These are phyloP conservation scores for Globisporangium radiosum DNA, from an alignment of 352 stramenopile species.

Conservation along the genomic window DNA sequence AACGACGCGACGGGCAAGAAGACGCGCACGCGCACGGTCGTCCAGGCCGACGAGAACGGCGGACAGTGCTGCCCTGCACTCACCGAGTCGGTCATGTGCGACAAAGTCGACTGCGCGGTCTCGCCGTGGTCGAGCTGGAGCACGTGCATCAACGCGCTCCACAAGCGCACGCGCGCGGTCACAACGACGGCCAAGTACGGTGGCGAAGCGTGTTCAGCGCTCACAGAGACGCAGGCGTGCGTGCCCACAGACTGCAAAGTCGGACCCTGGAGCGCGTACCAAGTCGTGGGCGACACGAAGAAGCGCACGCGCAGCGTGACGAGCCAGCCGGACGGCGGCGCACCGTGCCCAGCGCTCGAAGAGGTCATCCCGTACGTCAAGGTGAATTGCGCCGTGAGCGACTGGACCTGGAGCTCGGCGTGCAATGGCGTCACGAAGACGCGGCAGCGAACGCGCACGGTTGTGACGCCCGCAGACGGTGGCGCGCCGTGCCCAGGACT, in stretches of 20 bases:
- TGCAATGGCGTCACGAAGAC: constrained; percentile 31
- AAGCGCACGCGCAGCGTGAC: constrained; percentile 31
- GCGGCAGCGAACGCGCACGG: constrained; percentile 18
- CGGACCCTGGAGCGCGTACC: constrained; percentile 25
- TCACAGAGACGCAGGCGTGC: constrained; percentile 25
- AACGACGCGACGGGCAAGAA: constrained; percentile 24
- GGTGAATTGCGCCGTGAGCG: constrained; percentile 33
- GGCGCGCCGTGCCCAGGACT: constrained; percentile 31
- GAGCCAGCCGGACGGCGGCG: constrained; percentile 29
- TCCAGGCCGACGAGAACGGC: constrained; percentile 28
- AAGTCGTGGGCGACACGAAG: constrained; percentile 29
- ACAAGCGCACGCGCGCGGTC: constrained; percentile 28
- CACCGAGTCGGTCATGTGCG: constrained; percentile 21
- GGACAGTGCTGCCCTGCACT: constrained; percentile 22
- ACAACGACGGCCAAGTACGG: constrained; percentile 28
- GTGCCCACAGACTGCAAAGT: constrained; percentile 37
- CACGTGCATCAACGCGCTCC: constrained; percentile 26
- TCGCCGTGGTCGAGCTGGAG: constrained; percentile 36
- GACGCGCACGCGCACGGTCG: constrained; percentile 38
- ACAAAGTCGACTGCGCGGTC: constrained; percentile 38
- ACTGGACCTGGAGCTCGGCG: constrained; percentile 27
- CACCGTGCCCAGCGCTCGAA: constrained; percentile 30
- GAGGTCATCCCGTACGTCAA: constrained; percentile 31
- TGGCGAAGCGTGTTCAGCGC: constrained; percentile 18
- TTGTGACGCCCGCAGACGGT: constrained; percentile 30